Evolutionary conservation across 2,329 filamentous ascomycete genomes (phyloP).

Genomic region (Cytospora leucostoma): DNA sequence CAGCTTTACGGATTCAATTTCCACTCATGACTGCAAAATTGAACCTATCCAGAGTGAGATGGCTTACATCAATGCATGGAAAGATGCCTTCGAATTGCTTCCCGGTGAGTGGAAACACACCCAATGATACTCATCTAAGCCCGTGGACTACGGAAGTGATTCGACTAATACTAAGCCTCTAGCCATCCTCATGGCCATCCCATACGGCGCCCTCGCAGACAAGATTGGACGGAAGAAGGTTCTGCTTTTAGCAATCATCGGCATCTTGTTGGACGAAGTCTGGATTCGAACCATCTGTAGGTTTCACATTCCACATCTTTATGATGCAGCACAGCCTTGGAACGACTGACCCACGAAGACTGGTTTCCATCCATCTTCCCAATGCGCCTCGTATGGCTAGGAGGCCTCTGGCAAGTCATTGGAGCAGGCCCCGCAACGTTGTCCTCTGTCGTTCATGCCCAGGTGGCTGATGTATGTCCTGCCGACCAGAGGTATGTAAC

Average conservation of each 20-base stretch:
- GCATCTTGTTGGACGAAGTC: slow-evolving; percentile 25
- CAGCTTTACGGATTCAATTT: neutral
- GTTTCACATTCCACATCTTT: neutral
- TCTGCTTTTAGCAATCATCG: slow-evolving; percentile 27
- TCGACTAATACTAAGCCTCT: too few species aligned
- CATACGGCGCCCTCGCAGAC: slow-evolving; percentile 28
- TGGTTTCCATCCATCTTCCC: slow-evolving; percentile 28
- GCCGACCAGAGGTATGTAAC: slow-evolving; percentile 23
- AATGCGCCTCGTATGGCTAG: slow-evolving; percentile 27
- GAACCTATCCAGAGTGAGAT: slow-evolving; percentile 28
- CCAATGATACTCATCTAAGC: too few species aligned
- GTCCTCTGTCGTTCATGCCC: slow-evolving; percentile 20
- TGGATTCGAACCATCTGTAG: slow-evolving; percentile 29
- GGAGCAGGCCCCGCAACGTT: slow-evolving; percentile 25
- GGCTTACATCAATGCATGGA: slow-evolving; percentile 28
- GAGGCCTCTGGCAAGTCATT: slow-evolving; percentile 28
- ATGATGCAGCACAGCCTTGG: too few species aligned
- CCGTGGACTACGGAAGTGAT: too few species aligned
- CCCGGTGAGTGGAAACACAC: slow-evolving; percentile 8
- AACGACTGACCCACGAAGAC: slow-evolving; percentile 1
- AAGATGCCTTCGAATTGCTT: slow-evolving; percentile 24
- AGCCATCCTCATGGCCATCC: slow-evolving; percentile 25
- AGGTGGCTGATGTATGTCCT: slow-evolving; percentile 29
- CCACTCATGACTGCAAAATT: slow-evolving; percentile 18
- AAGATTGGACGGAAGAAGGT: slow-evolving; percentile 30